These are phyloP conservation scores for Gynostemma pentaphyllum DNA, from an alignment of 306 rosid genomes.

Conservation along the genomic window DNA sequence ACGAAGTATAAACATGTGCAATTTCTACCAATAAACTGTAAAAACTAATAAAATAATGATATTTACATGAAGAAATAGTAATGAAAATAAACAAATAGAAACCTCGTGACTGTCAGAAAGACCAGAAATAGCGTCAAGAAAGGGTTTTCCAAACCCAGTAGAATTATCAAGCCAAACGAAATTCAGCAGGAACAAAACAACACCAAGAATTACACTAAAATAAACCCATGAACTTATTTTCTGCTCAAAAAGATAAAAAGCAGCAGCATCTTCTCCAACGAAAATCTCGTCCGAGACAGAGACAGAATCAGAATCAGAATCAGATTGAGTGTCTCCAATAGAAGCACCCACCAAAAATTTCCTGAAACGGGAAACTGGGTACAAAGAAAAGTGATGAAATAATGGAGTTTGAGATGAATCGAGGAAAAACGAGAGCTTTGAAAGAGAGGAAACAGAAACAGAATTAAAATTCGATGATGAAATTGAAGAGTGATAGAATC, in stretches of 20 bases:
- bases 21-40: too few relatives aligned
- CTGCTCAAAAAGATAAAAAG: slow-evolving; percentile 47
- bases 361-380: background rate
- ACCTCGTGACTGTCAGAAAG: slow-evolving; percentile 73
- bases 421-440: background rate
- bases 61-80: too few relatives aligned
- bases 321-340: slow-evolving; percentile 16
- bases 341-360: slow-evolving; percentile 27
- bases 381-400: background rate
- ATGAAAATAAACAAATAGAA: background rate
- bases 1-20: too few relatives aligned
- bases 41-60: too few relatives aligned
- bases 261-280: slow-evolving; percentile 76
- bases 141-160: slow-evolving; percentile 54
- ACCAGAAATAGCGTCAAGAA: slow-evolving; percentile 47
- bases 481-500: background rate
- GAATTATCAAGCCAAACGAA: slow-evolving; percentile 68
- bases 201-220: slow-evolving; percentile 48
- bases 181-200: slow-evolving; percentile 53
- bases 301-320: background rate
- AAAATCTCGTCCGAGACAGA: slow-evolving; percentile 1
- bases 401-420: background rate
- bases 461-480: background rate
- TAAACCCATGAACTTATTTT: slow-evolving; percentile 60
- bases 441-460: background rate